Evolutionary conservation across 352 stramenopile genomes (phyloP), one percentile per base, ranked within the genome.

Genomic region (Phytophthora multivora): DNA sequence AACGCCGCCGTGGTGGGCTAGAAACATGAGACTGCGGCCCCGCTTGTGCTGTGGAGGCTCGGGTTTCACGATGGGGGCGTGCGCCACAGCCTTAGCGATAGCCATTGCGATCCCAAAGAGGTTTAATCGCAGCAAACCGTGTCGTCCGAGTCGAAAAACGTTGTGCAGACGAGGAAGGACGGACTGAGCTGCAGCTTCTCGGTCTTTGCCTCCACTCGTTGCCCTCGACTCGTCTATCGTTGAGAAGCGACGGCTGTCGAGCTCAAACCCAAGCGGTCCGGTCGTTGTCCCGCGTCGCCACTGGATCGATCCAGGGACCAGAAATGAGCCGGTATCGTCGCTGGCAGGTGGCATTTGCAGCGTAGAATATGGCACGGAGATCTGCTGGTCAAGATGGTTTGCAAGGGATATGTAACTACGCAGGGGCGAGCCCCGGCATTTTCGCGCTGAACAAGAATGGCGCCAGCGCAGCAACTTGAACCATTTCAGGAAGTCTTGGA

Each of bases 1-100:
- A 26, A 78, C 39, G 35, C 69, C 41, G 28, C 69, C 69, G 42
- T 77, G 69, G 59, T 79, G 66, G 21, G 63, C 53, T 16, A 82
- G 51, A 40, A 64, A 77, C 59, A 79, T 52, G 12, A 73, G 30
- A 21, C 54, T 70, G 21, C 58, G 64, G 15, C 43, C 40, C n/a
- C 56, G 67, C 19, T 67, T 74, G 26, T 51, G 63, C 33, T 65
- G 54, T 25, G 48, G 39, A 6, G 28, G 46, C 16, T 55, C 48
- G 0, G 35, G 26, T n/a, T 59, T 57, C 21, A 59, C 25, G 15
- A 59, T 23, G 12, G 58, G 51, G 13, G 39, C 33, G 30, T 46
- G 57, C 10, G 39, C 6, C 28, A 56, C 11, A 13, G 48, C 55
- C 55, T 70, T 70, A 8, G 63, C 49, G 25, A 66, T 66, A 25